phyloP scores from a whole-genome alignment of 2,329 filamentous ascomycete species.

The Aspergillus ruber region DNA sequence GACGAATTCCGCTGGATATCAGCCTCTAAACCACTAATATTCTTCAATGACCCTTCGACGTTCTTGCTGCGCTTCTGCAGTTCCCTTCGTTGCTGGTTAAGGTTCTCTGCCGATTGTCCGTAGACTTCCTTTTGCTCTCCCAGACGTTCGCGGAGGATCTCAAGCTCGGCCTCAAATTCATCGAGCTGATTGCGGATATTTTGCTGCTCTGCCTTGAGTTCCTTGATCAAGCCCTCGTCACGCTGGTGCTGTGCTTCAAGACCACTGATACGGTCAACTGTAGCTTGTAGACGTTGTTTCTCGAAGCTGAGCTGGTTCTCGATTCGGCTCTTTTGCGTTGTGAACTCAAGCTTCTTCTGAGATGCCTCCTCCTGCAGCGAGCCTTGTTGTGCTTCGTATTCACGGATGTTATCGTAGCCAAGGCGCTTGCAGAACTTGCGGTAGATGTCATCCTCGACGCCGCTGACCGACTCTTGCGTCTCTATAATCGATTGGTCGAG shows the following conservation, averaged over 20 bases:
- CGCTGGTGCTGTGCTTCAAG: constrained; percentile 62
- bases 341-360: constrained; percentile 80
- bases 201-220: constrained; percentile 66
- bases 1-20: constrained; percentile 80
- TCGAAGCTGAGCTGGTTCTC: constrained; percentile 57
- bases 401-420: constrained; percentile 81
- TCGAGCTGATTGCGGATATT: constrained; percentile 68
- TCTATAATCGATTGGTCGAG: constrained; percentile 51
- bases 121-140: constrained; percentile 63
- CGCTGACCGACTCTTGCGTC: constrained; percentile 60
- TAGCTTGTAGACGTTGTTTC: constrained; percentile 65
- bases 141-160: constrained; percentile 65
- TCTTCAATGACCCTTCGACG: constrained; percentile 68
- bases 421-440: constrained; percentile 75
- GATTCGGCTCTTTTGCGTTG: constrained; percentile 63
- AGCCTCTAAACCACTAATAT: constrained; percentile 72
- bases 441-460: constrained; percentile 86
- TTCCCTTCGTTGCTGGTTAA: constrained; percentile 71
- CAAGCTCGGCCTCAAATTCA: constrained; percentile 67
- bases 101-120: constrained; percentile 63
- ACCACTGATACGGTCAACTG: constrained; percentile 61
- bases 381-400: constrained; percentile 90
- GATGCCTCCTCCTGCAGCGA: constrained; percentile 84
- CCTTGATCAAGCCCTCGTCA: constrained; percentile 62
- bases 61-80: constrained; percentile 78